phyloP scores from a whole-genome alignment of 2,329 filamentous ascomycete genomes.

The Monosporascus sp. region DNA sequence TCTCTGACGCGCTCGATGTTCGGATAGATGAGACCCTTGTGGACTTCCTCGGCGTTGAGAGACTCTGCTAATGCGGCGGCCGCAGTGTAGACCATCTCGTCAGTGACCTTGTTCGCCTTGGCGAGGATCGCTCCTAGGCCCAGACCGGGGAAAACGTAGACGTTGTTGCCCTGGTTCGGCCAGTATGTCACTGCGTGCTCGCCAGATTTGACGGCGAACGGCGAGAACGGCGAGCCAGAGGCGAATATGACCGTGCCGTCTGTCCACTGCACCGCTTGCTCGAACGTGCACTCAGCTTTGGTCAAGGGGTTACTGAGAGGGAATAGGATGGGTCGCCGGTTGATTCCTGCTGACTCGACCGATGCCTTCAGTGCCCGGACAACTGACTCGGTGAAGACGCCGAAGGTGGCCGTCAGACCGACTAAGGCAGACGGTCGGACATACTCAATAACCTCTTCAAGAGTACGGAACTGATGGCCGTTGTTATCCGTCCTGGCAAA shows the following conservation, averaged over 20 bases:
- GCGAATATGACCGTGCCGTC: slow-evolving; percentile 90
- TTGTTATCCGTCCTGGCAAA: slow-evolving; percentile 61
- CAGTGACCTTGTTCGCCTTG: slow-evolving; percentile 81
- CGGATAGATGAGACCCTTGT: slow-evolving; percentile 83
- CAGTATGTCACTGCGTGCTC: slow-evolving; percentile 62
- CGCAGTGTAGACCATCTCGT: slow-evolving; percentile 95
- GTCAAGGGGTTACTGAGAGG: slow-evolving; percentile 92
- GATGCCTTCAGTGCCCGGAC: slow-evolving; percentile 64
- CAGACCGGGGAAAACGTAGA: slow-evolving; percentile 95
- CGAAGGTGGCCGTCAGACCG: slow-evolving; percentile 89
- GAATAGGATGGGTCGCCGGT: slow-evolving; percentile 86
- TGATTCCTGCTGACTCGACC: slow-evolving; percentile 58
- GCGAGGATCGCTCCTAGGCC: slow-evolving; percentile 88
- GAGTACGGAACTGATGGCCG: slow-evolving; percentile 66
- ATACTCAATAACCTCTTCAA: slow-evolving; percentile 89
- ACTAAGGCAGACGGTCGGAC: slow-evolving; percentile 93
- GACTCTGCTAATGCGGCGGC: slow-evolving; percentile 74
- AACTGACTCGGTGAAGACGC: slow-evolving; percentile 86
- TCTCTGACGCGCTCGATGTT: slow-evolving; percentile 87
- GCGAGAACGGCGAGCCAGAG: slow-evolving; percentile 86
- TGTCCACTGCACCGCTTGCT: slow-evolving; percentile 86
- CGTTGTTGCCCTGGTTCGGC: slow-evolving; percentile 79
- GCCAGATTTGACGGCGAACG: slow-evolving; percentile 58
- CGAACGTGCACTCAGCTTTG: slow-evolving; percentile 97
- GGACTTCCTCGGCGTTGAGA: slow-evolving; percentile 75